Conservation (phyloP, 495 filamentous ascomycete genomes). For the Gamarada debralockiae region DNA sequence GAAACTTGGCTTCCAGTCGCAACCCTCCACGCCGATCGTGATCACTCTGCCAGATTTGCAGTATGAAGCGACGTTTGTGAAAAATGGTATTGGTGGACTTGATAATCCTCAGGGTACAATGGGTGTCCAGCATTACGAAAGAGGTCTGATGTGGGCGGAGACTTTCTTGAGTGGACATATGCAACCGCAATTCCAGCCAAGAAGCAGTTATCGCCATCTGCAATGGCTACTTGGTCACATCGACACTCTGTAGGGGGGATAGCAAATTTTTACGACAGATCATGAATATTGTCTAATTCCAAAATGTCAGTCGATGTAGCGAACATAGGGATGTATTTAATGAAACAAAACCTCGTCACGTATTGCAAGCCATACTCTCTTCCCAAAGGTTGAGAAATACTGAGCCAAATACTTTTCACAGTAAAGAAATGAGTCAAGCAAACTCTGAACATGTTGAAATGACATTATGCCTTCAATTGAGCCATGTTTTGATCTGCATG, state of each 20-base stretch:
- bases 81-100: slow-evolving; percentile 26
- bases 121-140: slow-evolving; percentile 32
- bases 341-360: too few species aligned
- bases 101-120: slow-evolving; percentile 29
- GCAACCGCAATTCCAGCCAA: slow-evolving; percentile 53
- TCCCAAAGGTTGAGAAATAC: too few species aligned
- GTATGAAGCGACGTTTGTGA: slow-evolving; percentile 26
- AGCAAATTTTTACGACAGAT: too few species aligned
- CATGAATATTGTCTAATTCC: too few species aligned
- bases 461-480: too few species aligned
- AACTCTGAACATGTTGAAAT: too few species aligned
- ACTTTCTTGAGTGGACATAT: slow-evolving; percentile 51
- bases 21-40: slow-evolving; percentile 30
- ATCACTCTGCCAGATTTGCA: slow-evolving; percentile 35
- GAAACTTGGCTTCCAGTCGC: slow-evolving; percentile 51
- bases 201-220: slow-evolving; percentile 54
- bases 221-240: slow-evolving; percentile 55
- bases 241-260: slow-evolving; percentile 22
- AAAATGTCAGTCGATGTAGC: too few species aligned
- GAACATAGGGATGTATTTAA: too few species aligned
- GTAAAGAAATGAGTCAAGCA: too few species aligned
- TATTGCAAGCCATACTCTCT: too few species aligned
- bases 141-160: slow-evolving; percentile 34
- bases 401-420: too few species aligned
- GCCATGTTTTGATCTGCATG: too few species aligned